phyloP scores from a whole-genome alignment of 169 alveolate species.

The Theileria parva region DNA sequence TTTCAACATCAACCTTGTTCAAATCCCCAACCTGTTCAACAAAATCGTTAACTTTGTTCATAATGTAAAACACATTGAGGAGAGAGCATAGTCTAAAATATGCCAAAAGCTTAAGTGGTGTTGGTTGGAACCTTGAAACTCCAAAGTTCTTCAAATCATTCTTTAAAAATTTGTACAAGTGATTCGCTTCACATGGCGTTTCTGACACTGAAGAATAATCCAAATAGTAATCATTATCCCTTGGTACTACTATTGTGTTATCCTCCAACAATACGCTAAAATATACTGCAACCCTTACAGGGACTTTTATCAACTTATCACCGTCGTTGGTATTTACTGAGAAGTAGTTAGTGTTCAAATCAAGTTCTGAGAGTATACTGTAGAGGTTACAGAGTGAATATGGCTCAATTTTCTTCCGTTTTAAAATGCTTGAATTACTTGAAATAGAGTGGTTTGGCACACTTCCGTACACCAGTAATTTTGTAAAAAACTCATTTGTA shows the following conservation, averaged over 20 bases:
- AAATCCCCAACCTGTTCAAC: not conserved
- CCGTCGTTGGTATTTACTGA: not conserved
- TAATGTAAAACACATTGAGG: not conserved
- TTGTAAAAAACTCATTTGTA: slow-evolving; percentile 15
- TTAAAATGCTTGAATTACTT: too few species aligned
- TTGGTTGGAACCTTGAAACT: not conserved
- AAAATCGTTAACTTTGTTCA: not conserved
- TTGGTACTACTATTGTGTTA: not conserved
- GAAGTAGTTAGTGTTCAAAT: slow-evolving; percentile 7
- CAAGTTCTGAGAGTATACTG: not conserved
- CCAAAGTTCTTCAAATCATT: slow-evolving; percentile 16
- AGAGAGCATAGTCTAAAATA: slow-evolving; percentile 5
- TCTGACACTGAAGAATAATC: not conserved
- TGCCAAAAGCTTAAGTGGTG: not conserved
- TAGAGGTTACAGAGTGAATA: slow-evolving; percentile 2
- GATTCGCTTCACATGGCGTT: not conserved
- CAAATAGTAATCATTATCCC: not conserved
- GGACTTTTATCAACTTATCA: not conserved
- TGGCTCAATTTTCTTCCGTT: not conserved
- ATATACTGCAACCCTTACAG: slow-evolving; percentile 7
- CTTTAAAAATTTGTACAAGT: not conserved
- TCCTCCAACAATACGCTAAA: slow-evolving; percentile 10
- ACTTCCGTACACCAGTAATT: slow-evolving; percentile 11
- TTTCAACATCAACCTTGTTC: not conserved
- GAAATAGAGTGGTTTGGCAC: slow-evolving; percentile 4